Conservation (phyloP, 805 yeast genomes). For the Wickerhamiella domercqiae region DNA sequence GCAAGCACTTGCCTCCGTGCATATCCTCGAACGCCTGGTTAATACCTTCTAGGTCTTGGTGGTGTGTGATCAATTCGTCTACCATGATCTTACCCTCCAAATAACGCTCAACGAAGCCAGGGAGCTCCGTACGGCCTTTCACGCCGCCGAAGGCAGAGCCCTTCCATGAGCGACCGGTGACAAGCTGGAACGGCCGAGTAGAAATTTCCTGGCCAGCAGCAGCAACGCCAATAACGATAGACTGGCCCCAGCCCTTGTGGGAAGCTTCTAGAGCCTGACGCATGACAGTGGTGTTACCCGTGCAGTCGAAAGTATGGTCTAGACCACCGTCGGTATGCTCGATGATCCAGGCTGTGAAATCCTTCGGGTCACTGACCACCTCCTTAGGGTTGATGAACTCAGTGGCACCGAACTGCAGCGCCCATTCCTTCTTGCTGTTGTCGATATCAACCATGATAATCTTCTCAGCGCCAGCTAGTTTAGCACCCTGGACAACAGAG, state of each 20-base stretch:
- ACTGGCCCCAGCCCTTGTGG: constrained; percentile 98
- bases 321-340: constrained; percentile 95
- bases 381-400: constrained; percentile 79
- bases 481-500: constrained; percentile 92
- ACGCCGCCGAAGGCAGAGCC: constrained; percentile 99
- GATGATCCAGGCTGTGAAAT: constrained; percentile 57
- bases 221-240: constrained; percentile 93
- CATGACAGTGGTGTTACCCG: constrained; percentile 93
- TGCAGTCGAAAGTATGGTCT: constrained; percentile 93
- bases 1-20: constrained; percentile 86
- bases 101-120: constrained; percentile 76
- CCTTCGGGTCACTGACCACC: constrained; percentile 42
- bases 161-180: constrained; percentile 96
- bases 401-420: constrained; percentile 82
- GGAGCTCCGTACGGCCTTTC: constrained; percentile 93
- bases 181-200: constrained; percentile 97
- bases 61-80: constrained; percentile 89
- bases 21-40: constrained; percentile 87
- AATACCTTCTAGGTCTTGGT: constrained; percentile 60
- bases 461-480: constrained; percentile 62
- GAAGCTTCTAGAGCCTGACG: constrained; percentile 91
- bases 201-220: constrained; percentile 95
- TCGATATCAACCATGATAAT: constrained; percentile 75
- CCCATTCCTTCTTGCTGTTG: constrained; percentile 73
- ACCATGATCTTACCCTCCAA: constrained; percentile 68